phyloP scores from a whole-genome alignment of 2,329 filamentous ascomycete species.

The Parastagonospora avenae region DNA sequence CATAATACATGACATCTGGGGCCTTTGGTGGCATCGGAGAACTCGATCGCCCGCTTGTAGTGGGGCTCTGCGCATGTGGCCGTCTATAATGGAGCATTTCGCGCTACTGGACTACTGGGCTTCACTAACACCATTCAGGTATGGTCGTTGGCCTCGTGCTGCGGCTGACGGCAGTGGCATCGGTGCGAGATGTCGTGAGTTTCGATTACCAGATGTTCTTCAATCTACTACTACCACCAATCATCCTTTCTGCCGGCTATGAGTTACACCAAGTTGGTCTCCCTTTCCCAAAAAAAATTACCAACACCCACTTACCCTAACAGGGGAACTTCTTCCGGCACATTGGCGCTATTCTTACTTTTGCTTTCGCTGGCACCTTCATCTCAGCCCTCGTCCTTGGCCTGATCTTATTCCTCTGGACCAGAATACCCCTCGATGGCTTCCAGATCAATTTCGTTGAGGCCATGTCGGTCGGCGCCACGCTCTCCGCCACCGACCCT shows the following conservation, averaged over 20 bases:
- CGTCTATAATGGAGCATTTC: conserved; percentile 12
- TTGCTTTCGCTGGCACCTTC: conserved; percentile 96
- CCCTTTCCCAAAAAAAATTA: background rate
- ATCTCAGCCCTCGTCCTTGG: conserved; percentile 96
- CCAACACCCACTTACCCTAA: conserved; percentile 4
- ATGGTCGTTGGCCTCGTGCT: conserved; percentile 95
- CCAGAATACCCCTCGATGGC: conserved; percentile 81
- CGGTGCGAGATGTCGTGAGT: conserved; percentile 87
- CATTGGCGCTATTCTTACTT: conserved; percentile 95
- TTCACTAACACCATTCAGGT: conserved; percentile 59
- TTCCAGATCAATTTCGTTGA: conserved; percentile 90
- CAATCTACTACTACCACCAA: conserved; percentile 96
- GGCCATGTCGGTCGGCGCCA: conserved; percentile 94
- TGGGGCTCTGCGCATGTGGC: conserved; percentile 18
- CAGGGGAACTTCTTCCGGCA: conserved; percentile 97
- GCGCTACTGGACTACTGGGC: conserved; percentile 21
- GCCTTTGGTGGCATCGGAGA: conserved; percentile 7
- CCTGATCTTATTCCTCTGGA: conserved; percentile 86
- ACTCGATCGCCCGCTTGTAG: conserved; percentile 10
- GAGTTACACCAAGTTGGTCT: conserved; percentile 79
- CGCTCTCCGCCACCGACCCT: conserved; percentile 93
- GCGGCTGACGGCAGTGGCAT: conserved; percentile 77
- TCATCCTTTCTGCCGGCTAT: conserved; percentile 96
- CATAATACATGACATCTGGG: conserved; percentile 11
- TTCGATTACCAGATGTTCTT: conserved; percentile 99